A percentile compares a stretch with the other conserved stretches of the same genome.
Conservation (phyloP, 768 basidiomycete species). For the Baorangia bicolor region DNA sequence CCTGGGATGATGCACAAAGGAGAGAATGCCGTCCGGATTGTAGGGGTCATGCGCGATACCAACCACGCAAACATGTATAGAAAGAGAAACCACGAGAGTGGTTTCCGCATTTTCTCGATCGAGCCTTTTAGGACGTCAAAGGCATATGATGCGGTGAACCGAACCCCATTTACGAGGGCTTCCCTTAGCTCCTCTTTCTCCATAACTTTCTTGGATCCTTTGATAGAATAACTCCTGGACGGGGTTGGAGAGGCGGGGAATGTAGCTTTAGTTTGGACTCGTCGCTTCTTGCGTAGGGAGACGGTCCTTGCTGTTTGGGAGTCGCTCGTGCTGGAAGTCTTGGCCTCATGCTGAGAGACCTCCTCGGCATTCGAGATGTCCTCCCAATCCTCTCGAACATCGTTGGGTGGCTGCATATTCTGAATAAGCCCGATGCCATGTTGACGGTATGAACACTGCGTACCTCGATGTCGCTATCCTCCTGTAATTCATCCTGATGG, state of each 20-base stretch:
- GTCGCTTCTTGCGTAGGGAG: constrained; percentile 19
- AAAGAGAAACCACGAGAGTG: too few species aligned
- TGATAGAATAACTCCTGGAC: constrained; percentile 17
- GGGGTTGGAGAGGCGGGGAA: constrained; percentile 23
- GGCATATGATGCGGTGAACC: too few species aligned
- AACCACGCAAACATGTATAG: constrained; percentile 50
- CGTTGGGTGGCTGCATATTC: neutral
- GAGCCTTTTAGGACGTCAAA: constrained; percentile 49
- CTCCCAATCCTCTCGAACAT: constrained; percentile 32
- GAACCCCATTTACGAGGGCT: constrained; percentile 20
- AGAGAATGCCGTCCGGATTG: constrained; percentile 45
- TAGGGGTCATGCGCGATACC: constrained; percentile 38
- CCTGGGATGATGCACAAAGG: too few species aligned
- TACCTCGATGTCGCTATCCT: constrained; percentile 7
- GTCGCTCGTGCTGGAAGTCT: constrained; percentile 3
- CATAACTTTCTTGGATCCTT: constrained; percentile 32
- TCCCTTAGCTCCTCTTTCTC: constrained; percentile 24
- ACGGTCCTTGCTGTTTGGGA: constrained; percentile 16
- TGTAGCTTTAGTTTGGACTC: constrained; percentile 29
- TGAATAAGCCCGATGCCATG: too few species aligned
- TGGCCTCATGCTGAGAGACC: constrained; percentile 5
- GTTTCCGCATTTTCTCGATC: constrained; percentile 50
- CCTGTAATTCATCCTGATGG: neutral
- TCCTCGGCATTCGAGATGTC: too few species aligned
- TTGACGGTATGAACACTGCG: too few species aligned